Percentiles rank a stretch among this genome's conserved stretches.
Evolutionary conservation across 1,284 basidiomycete species (phyloP).

Genomic region (Ganoderma lingzhi): DNA sequence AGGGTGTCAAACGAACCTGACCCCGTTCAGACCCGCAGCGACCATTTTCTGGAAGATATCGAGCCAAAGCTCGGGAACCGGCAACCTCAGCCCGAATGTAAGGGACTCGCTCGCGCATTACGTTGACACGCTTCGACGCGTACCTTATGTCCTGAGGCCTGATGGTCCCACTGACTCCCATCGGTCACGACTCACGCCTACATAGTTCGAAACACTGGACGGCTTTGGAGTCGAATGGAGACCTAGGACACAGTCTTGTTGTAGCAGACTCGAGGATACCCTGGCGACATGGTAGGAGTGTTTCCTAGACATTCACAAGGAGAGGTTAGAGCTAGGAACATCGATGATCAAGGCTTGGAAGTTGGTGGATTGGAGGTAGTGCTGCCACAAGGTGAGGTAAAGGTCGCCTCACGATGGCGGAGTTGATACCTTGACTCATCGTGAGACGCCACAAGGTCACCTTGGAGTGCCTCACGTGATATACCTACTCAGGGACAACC

Average conservation of each 20-base stretch:
- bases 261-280: no score
- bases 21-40: conserved; percentile 79
- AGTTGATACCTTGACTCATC: no score
- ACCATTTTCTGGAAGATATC: conserved; percentile 86
- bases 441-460: no score
- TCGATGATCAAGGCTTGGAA: no score
- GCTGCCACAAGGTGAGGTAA: neutral
- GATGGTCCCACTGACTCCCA: neutral
- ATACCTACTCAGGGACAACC: no score
- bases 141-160: neutral
- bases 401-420: no score
- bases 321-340: no score
- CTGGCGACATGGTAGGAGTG: no score
- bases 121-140: neutral
- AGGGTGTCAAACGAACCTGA: conserved; percentile 41
- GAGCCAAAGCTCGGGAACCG: conserved; percentile 81
- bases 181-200: neutral
- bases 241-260: no score
- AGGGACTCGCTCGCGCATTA: conserved; percentile 74
- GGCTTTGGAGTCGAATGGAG: no score
- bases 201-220: neutral
- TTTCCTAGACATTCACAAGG: no score
- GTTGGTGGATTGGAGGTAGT: neutral
- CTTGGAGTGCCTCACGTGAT: no score
- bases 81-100: conserved; percentile 81